These are phyloP conservation scores for Athelia psychrophila DNA, from an alignment of 1,284 basidiomycete species.

Conservation along the genomic window DNA sequence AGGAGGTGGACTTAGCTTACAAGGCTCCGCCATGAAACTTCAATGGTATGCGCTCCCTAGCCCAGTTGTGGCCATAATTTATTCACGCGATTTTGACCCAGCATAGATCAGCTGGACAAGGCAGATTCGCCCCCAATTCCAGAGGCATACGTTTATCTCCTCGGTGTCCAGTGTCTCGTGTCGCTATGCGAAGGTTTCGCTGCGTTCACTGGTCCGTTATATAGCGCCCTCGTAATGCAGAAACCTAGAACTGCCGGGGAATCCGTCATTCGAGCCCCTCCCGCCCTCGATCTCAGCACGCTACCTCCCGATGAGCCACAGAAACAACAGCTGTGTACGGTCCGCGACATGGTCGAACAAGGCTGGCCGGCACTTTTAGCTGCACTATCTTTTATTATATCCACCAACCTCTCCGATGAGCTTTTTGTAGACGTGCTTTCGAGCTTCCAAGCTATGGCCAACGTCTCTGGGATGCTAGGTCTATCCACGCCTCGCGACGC, in stretches of 20 bases:
- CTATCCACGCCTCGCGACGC: slow-evolving; percentile 89
- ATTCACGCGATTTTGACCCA: slow-evolving; percentile 26
- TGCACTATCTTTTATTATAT: slow-evolving; percentile 84
- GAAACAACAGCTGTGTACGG: slow-evolving; percentile 54
- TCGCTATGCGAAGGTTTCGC: slow-evolving; percentile 89
- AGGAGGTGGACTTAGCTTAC: slow-evolving; percentile 65
- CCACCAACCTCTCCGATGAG: slow-evolving; percentile 85
- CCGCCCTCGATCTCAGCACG: slow-evolving; percentile 62
- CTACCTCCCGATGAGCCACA: slow-evolving; percentile 58
- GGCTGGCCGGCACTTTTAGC: slow-evolving; percentile 92
- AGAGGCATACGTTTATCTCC: slow-evolving; percentile 89
- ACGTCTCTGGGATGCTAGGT: slow-evolving; percentile 86
- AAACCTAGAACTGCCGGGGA: slow-evolving; percentile 66
- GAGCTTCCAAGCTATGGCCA: slow-evolving; percentile 82
- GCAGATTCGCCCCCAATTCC: slow-evolving; percentile 91
- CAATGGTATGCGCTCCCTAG: slow-evolving; percentile 60
- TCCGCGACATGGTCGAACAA: slow-evolving; percentile 77
- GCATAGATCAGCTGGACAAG: slow-evolving; percentile 96
- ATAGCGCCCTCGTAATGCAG: slow-evolving; percentile 64
- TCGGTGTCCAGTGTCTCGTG: slow-evolving; percentile 86
- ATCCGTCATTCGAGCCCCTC: slow-evolving; percentile 66
- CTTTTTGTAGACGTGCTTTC: slow-evolving; percentile 83
- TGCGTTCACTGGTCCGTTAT: slow-evolving; percentile 66
- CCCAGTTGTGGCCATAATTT: not conserved
- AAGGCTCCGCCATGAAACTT: slow-evolving; percentile 77